Percentiles rank a stretch among this genome's conserved stretches.
Conservation (phyloP, 352 stramenopile genomes). For the Nothophytophthora sp. region DNA sequence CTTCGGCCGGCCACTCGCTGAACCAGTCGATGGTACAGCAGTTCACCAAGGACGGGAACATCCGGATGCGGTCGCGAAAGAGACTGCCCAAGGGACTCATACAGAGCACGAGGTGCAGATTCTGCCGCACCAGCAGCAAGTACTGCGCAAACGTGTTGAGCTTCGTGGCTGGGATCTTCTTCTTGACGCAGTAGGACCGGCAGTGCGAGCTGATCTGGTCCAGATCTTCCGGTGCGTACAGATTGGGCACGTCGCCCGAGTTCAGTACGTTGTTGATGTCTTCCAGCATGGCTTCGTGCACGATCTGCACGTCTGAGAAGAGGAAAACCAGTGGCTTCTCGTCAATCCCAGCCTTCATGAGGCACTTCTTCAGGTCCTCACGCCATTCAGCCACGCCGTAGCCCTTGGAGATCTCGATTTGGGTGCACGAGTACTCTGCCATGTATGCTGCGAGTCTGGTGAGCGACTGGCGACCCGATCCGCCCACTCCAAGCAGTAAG, state of each 20-base stretch:
- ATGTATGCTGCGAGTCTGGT: conserved; percentile 93
- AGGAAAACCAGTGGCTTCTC: conserved; percentile 94
- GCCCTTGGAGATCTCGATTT: conserved; percentile 95
- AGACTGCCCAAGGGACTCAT: conserved; percentile 91
- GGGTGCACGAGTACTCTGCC: conserved; percentile 91
- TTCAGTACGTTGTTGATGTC: conserved; percentile 97
- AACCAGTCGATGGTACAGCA: conserved; percentile 92
- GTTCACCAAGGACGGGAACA: conserved; percentile 91
- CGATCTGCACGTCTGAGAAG: conserved; percentile 95
- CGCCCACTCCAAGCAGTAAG: conserved; percentile 93
- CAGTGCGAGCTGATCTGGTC: conserved; percentile 92
- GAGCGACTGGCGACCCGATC: conserved; percentile 91
- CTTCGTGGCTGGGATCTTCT: conserved; percentile 90
- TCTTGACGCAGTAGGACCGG: conserved; percentile 91
- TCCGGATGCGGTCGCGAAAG: conserved; percentile 92
- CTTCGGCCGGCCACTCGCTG: conserved; percentile 84
- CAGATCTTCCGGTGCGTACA: conserved; percentile 93
- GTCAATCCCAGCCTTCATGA: conserved; percentile 92
- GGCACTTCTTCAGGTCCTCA: conserved; percentile 92
- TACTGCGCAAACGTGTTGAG: conserved; percentile 96
- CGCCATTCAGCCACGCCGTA: conserved; percentile 94
- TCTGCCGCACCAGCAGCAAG: conserved; percentile 90
- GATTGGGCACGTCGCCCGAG: conserved; percentile 94
- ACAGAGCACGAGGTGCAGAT: conserved; percentile 92
- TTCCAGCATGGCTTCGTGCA: conserved; percentile 95